Evolutionary conservation across 805 yeast genomes (phyloP), one percentile per base, ranked within the genome.

Genomic region (Cyberlindnera mycetangii): DNA sequence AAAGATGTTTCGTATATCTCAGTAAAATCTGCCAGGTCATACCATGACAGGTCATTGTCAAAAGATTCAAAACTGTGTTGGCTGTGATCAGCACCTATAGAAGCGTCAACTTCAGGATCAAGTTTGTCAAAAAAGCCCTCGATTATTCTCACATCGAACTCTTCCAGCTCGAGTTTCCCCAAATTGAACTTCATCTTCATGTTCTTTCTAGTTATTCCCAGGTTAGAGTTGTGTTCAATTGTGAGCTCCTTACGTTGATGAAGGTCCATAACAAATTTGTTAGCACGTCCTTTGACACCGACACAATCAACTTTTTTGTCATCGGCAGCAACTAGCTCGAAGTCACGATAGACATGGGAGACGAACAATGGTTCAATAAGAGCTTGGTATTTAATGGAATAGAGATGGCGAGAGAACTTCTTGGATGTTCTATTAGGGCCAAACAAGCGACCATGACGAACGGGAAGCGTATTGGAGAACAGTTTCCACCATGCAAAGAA

Each of bases 401-500:
- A 78, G 32, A 90, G 67, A 60, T 83, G 86, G 39, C 77, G 75
- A 0, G 95, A 85, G 56, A 90, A 85, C 61, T 88, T 89, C 45
- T 78, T 79, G 8, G 79, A 68, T 24, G 73, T 63, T 42, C 71
- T 71, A 6, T 65, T 59, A 18, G 77, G 77, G 0, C 79, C 80
- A 68, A 88, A 92, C 19, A 93, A 59, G 1, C 66, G 62, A 0
- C 98, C 97, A 37, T 77, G 72, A 41, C 95, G 75, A 14, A 89
- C 76, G 0, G 98, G 96, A 17, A 90, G 69, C 44, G 83, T 81
- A 20, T 92, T 83, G n/a, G 83, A 76, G 63, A 92, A 92, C 52
- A 86, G 74, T 27, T 67, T 65, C 96, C 97, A 90, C 98, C 98
- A 93, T 5, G 64, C 59, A 56, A 79, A 81, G 66, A 93, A 89